Conservation (phyloP, 805 yeast genomes). For the Myxozyma mucilagina region DNA sequence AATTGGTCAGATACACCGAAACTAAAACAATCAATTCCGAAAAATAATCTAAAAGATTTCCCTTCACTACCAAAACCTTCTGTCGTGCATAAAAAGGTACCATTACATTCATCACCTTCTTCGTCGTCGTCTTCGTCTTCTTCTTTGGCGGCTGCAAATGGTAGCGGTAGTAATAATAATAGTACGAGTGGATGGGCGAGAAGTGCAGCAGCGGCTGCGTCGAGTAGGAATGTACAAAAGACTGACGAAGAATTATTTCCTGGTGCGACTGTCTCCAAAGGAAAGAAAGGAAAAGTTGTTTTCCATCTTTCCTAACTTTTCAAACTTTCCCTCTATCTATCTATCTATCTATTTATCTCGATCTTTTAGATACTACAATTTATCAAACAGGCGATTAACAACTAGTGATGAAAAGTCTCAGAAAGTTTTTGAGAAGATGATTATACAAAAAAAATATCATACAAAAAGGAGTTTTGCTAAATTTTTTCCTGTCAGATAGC, state of each 20-base stretch:
- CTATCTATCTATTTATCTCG: too few species aligned
- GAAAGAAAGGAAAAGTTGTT: slow-evolving; percentile 24
- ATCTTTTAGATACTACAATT: too few species aligned
- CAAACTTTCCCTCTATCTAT: too few species aligned
- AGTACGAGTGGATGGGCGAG: slow-evolving; percentile 14
- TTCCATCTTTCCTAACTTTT: background rate
- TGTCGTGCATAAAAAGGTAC: background rate
- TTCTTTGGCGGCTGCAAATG: background rate
- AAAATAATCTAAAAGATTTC: slow-evolving; percentile 23
- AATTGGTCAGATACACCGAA: background rate
- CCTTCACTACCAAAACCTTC: slow-evolving; percentile 25
- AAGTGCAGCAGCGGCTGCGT: slow-evolving; percentile 2
- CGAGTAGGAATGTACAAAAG: background rate
- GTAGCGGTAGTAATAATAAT: too few species aligned
- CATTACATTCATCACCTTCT: background rate
- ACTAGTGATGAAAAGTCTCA: too few species aligned
- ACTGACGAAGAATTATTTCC: background rate
- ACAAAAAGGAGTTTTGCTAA: too few species aligned
- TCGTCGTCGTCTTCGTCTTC: slow-evolving; percentile 13
- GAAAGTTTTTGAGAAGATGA: too few species aligned
- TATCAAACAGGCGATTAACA: too few species aligned
- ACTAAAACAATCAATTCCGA: background rate
- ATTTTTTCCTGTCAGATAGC: too few species aligned
- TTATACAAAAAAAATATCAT: too few species aligned
- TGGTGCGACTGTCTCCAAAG: slow-evolving; percentile 12